Evolutionary conservation across 2,329 filamentous ascomycete species (phyloP), one percentile per base, ranked within the genome.

Genomic region (Colletotrichum tanaceti): DNA sequence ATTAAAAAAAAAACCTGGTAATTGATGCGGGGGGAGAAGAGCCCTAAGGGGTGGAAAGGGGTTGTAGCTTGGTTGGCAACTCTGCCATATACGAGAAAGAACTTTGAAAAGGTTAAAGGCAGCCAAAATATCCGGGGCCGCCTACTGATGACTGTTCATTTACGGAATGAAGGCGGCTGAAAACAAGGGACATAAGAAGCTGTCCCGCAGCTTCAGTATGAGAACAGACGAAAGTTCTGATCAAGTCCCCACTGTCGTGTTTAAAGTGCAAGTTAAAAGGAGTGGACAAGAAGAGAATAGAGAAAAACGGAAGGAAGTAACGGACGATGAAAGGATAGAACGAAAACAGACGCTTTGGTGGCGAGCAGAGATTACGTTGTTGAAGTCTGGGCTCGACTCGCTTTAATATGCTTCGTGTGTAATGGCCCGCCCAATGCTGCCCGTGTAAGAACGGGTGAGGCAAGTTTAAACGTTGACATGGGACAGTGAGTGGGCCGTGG

Each of bases 191-290:
- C 71, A 73, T 70, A 58, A 65, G 75, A 77, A 79, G 77, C 77
- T 75, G 79, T 75, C 79, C 79, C 50, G 80, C 79, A 76, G 80
- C 78, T 76, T 76, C 72, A 65, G 72, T 66, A 63, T 60, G 67
- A 73, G 47, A 68, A 65, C 55, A 68, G 71, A 70, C 63, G 63
- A 60, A 66, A 70, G 65, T 55, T 53, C 63, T 66, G 62, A 43
- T 66, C 57, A 39, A 39, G 24, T 60, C 49, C 66, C 55, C 20
- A 57, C 55, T 61, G 64, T 70, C 68, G 64, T 63, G 52, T 62
- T 47, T 50, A 70, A 68, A 70, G 64, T 60, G 58, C 63, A 70
- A 71, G 64, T 55, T 63, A 68, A 52, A 62, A 70, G 62, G 68
- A 70, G 68, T 69, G 63, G 49, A 59, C 63, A 73, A 72, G 66